Evolutionary conservation across 768 basidiomycete genomes (phyloP).

Genomic region (Amanita thiersii): DNA sequence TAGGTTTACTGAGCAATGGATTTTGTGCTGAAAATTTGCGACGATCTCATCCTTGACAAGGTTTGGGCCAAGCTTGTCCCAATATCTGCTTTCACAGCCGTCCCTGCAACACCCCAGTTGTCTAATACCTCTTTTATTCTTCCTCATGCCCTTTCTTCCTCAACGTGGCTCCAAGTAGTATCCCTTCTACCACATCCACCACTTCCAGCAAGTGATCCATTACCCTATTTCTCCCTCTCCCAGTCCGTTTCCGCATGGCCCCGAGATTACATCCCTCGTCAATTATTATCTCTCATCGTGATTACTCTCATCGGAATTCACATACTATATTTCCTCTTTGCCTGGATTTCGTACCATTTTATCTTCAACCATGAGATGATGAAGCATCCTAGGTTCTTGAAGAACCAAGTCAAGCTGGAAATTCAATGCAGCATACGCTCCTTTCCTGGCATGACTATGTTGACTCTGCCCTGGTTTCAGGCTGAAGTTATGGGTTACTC

Average conservation of each 20-base stretch:
- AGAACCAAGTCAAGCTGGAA: constrained; percentile 78
- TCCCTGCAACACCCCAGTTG: constrained; percentile 20
- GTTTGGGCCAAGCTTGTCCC: constrained; percentile 76
- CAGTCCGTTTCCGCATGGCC: constrained; percentile 67
- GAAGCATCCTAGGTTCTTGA: constrained; percentile 88
- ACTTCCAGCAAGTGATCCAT: constrained; percentile 27
- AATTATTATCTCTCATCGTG: constrained; percentile 59
- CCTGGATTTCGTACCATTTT: constrained; percentile 71
- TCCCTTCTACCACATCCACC: constrained; percentile 52
- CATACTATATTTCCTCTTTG: constrained; percentile 83
- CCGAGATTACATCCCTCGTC: constrained; percentile 74
- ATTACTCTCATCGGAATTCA: constrained; percentile 80
- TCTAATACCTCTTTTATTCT: constrained; percentile 33
- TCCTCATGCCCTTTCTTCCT: constrained; percentile 20
- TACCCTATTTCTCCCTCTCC: constrained; percentile 18
- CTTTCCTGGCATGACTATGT: constrained; percentile 73
- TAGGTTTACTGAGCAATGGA: constrained; percentile 50
- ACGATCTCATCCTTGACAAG: constrained; percentile 69
- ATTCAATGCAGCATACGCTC: constrained; percentile 67
- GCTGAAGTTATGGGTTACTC: constrained; percentile 86
- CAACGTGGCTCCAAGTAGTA: constrained; percentile 46
- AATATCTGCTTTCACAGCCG: constrained; percentile 33
- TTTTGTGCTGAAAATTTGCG: constrained; percentile 61
- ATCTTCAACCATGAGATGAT: constrained; percentile 96
- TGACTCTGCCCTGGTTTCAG: constrained; percentile 93